These are phyloP conservation scores for Cercophora sp. DNA, from an alignment of 495 filamentous ascomycete genomes.

Conservation along the genomic window DNA sequence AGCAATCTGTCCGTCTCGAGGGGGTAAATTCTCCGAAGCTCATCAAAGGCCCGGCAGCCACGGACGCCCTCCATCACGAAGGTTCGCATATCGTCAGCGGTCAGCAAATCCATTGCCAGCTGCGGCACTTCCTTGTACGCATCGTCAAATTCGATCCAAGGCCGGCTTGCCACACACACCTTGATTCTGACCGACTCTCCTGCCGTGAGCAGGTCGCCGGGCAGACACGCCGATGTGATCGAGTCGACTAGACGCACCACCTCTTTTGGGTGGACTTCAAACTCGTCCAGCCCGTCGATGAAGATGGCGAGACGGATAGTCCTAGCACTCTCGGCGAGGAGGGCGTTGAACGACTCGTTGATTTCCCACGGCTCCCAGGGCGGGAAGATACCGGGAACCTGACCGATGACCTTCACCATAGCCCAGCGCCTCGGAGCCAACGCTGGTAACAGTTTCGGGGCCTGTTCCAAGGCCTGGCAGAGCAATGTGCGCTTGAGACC, in stretches of 20 bases:
- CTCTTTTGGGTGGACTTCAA: constrained; percentile 2
- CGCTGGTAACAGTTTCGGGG: neutral
- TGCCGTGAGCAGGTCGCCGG: too few relatives aligned
- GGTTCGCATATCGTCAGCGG: constrained; percentile 6
- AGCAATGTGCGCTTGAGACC: constrained; percentile 9
- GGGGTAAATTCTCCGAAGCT: neutral
- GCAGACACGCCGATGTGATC: neutral
- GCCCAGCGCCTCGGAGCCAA: constrained; percentile 13
- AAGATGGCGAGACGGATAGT: constrained; percentile 6
- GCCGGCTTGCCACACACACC: constrained; percentile 14
- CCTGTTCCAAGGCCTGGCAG: neutral
- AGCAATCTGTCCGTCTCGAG: neutral
- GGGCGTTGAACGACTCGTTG: constrained; percentile 5
- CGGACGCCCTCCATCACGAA: constrained; percentile 4
- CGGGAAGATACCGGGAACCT: too few relatives aligned
- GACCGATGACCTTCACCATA: neutral
- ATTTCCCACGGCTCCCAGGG: constrained; percentile 8
- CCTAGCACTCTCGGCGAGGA: neutral
- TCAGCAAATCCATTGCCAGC: constrained; percentile 11
- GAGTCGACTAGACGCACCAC: neutral
- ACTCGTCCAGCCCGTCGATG: constrained; percentile 18
- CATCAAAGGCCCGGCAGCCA: neutral
- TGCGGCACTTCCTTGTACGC: constrained; percentile 6
- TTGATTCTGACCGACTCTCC: constrained; percentile 13
- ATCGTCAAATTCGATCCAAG: constrained; percentile 19